Evolutionary conservation across 306 rosid genomes (phyloP), one percentile per base, ranked within the genome.

Genomic region (Trifolium dubium): DNA sequence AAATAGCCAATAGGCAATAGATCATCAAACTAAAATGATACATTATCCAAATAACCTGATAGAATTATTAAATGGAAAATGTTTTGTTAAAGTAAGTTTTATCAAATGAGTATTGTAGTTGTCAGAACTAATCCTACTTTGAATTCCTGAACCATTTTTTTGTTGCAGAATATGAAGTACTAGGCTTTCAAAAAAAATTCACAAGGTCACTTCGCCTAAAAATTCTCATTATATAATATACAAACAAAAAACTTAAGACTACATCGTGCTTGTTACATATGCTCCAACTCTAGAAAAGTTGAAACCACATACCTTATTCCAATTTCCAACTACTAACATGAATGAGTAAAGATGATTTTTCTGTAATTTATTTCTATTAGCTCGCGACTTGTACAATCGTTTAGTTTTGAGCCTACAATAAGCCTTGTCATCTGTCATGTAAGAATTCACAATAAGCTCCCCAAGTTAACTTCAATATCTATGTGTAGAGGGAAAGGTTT

Each of bases 391-490:
- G 4, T 41, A 17, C 77, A 31, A 53, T 13, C 50, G 29, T 50
- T 60, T 19, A 13, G 18, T 40, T 6, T 63, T 58, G 43, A 78
- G 29, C 29, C 40, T 54, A 63, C n/a, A 54, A 65, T 5, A 19
- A 60, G 11, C 14, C 40, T 44, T 63, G 44, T 44, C 67, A 59
- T 65, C 19, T 47, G 72, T 60, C 73, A 59, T 72, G 29, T 10
- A 72, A 37, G 53, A 60, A 72, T 77, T 61, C 51, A 78, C 74
- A 54, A 37, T 69, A 31, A 17, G 23, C 62, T 11, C 39, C 39
- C 29, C 39, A 61, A 40, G 71, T 30, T 11, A 40, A 13, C 28
- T 58, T 54, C 68, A 67, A 60, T 69, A 61, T 74, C 60, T 50
- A 49, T 51, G 37, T 32, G 49, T 35, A 75, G 35, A 32, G 49